Conservation (phyloP, 768 basidiomycete genomes). For the Multifurca ochricompacta region DNA sequence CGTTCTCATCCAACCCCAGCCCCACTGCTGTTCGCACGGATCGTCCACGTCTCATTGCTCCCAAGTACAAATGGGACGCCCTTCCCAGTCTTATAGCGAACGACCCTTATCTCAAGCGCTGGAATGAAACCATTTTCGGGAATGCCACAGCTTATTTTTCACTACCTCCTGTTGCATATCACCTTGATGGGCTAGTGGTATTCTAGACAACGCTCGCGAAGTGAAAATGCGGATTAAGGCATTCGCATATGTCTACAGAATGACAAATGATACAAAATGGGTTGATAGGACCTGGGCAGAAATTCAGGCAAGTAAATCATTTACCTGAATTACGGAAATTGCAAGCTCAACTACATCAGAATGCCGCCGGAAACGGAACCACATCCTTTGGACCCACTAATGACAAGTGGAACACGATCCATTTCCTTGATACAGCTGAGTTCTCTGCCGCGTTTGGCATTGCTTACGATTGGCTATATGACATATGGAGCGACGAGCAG, state of each 20-base stretch:
- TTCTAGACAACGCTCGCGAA: slow-evolving; percentile 83
- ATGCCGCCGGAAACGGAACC: slow-evolving; percentile 66
- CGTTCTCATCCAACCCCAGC: slow-evolving; percentile 48
- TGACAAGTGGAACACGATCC: slow-evolving; percentile 74
- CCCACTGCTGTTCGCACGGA: slow-evolving; percentile 60
- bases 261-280: slow-evolving; percentile 91
- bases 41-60: slow-evolving; percentile 89
- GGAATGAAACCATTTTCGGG: slow-evolving; percentile 86
- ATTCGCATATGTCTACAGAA: slow-evolving; percentile 81
- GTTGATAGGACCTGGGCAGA: slow-evolving; percentile 80
- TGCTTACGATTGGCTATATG: slow-evolving; percentile 95
- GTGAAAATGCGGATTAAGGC: slow-evolving; percentile 90
- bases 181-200: slow-evolving; percentile 81
- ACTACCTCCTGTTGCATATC: slow-evolving; percentile 59
- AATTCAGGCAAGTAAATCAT: slow-evolving; percentile 52
- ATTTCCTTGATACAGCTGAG: slow-evolving; percentile 94
- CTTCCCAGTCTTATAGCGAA: slow-evolving; percentile 67
- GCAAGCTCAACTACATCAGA: slow-evolving; percentile 33
- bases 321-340: neutral
- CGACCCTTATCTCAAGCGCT: slow-evolving; percentile 79
- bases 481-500: slow-evolving; percentile 70
- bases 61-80: slow-evolving; percentile 83
- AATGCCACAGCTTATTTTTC: slow-evolving; percentile 76
- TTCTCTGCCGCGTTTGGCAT: slow-evolving; percentile 82
- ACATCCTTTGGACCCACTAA: slow-evolving; percentile 54